These are phyloP conservation scores for Auricularia heimuer DNA, from an alignment of 768 basidiomycete species.

Conservation along the genomic window DNA sequence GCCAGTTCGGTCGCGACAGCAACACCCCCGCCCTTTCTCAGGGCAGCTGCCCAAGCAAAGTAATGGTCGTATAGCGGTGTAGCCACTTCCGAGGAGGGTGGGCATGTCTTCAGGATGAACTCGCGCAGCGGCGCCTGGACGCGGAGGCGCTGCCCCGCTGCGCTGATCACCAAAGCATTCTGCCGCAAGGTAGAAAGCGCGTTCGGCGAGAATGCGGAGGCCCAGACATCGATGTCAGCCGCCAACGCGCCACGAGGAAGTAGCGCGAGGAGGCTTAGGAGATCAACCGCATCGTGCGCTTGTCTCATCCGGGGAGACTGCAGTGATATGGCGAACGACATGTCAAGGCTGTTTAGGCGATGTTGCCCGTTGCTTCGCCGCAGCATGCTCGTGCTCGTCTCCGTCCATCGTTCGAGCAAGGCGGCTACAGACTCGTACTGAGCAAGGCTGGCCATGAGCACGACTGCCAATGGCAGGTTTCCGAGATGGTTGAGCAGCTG, in stretches of 20 bases:
- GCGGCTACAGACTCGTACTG: constrained; percentile 2
- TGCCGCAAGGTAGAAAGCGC: not conserved
- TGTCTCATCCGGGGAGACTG: constrained; percentile 12
- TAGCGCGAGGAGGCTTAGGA: constrained; percentile 18
- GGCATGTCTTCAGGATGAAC: not conserved
- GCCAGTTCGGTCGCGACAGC: too few species aligned
- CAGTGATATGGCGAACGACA: constrained; percentile 16
- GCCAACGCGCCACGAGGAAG: constrained; percentile 16
- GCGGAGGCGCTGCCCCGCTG: not conserved
- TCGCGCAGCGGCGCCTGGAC: not conserved
- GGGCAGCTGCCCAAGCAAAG: not conserved
- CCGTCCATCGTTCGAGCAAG: constrained; percentile 6
- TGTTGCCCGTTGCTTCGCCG: not conserved
- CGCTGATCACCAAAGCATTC: not conserved
- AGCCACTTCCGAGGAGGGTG: not conserved
- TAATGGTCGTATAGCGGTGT: not conserved
- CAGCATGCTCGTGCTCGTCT: constrained; percentile 2
- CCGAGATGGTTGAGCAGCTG: constrained; percentile 17
- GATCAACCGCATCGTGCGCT: constrained; percentile 13
- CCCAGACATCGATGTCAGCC: too few species aligned
- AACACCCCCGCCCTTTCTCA: too few species aligned
- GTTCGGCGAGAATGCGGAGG: too few species aligned
- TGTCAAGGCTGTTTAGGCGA: constrained; percentile 13
- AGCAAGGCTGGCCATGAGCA: constrained; percentile 23
- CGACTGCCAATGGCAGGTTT: constrained; percentile 25